Percentiles rank a stretch among this genome's conserved stretches.
phyloP scores from a whole-genome alignment of 306 rosid species.

The Astragalus glycyphyllos region DNA sequence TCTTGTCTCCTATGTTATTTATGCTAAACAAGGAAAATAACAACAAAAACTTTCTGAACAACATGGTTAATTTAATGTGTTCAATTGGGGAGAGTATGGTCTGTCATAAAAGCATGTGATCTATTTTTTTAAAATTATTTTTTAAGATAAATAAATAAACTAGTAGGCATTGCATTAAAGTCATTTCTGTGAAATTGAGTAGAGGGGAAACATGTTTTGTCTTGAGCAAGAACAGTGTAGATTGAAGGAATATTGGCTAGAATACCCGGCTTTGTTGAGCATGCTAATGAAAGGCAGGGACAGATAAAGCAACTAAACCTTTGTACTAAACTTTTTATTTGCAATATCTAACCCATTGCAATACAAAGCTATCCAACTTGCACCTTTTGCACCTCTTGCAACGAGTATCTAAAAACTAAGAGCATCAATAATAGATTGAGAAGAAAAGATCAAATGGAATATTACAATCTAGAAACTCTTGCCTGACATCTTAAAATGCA shows the following conservation, averaged over 20 bases:
- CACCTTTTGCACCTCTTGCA: constrained; percentile 89
- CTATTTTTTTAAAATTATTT: not conserved
- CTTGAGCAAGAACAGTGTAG: no score
- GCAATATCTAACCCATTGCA: constrained; percentile 78
- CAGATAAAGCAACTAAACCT: constrained; percentile 46
- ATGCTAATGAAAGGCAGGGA: constrained; percentile 91
- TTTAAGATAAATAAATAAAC: not conserved
- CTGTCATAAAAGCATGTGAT: not conserved
- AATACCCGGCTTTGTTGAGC: constrained; percentile 64
- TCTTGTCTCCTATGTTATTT: not conserved
- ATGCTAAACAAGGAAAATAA: not conserved
- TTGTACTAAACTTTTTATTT: constrained; percentile 4
- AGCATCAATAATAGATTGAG: constrained; percentile 37
- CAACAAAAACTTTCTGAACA: not conserved
- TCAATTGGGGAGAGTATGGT: not conserved
- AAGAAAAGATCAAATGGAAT: constrained; percentile 23
- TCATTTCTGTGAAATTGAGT: no score
- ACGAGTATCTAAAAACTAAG: constrained; percentile 67
- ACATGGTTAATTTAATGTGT: not conserved
- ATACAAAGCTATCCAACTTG: constrained; percentile 68
- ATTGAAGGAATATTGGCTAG: not conserved
- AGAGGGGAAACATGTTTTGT: no score
- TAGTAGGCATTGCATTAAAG: not conserved
- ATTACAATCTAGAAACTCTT: not conserved
- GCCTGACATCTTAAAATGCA: no score